Base-by-base conservation (phyloP, 768 basidiomycete species). In the Tulasnella sp. region DNA sequence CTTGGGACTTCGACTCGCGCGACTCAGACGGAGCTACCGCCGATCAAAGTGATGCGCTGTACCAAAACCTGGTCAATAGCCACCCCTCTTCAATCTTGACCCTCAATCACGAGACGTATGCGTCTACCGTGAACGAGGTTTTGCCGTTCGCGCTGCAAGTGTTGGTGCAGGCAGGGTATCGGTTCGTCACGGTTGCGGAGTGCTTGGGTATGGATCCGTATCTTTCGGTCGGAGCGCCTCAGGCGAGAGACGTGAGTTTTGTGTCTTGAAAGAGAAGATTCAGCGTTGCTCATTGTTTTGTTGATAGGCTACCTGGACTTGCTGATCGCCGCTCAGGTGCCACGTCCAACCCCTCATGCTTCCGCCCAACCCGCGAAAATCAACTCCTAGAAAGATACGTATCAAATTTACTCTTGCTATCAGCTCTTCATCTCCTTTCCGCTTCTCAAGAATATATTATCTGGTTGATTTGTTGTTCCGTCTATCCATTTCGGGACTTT, bases 91-190 rank as follows among this genome's bases (percentile, higher is more conserved):
- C 47, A 32, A 63, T 73, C 26, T 42, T 74, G 42, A 67, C 74
- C 17, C 63, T 75, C 11, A 75, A 75, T 73, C 74, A 75, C 67
- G 74, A 74, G 73, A 70, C 74, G 35, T 70, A 74, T 34, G 34
- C n/a, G 22, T 14, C 35, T 0, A 65, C 64, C 19, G 34, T 34
- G 5, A 39, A 69, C 8, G 17, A 34, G 34, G 42, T 52, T 34
- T 44, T 69, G 19, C 34, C 39, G 19, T 26, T 35, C 40, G 67
- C 44, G 22, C 39, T 69, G 35, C 19, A 44, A 17, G 29, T 19
- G 16, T 34, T 69, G 12, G 11, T 22, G 12, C 22, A 39, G 6
- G 19, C 19, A n/a, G 67, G 40, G 3, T 69, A 69, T n/a, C 3
- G 42, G 16, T 42, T 69, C 22, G 67, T 44, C 40, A 69, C 67